These are phyloP conservation scores for Ustilago esculenta DNA, from an alignment of 1,284 basidiomycete genomes.

Conservation along the genomic window DNA sequence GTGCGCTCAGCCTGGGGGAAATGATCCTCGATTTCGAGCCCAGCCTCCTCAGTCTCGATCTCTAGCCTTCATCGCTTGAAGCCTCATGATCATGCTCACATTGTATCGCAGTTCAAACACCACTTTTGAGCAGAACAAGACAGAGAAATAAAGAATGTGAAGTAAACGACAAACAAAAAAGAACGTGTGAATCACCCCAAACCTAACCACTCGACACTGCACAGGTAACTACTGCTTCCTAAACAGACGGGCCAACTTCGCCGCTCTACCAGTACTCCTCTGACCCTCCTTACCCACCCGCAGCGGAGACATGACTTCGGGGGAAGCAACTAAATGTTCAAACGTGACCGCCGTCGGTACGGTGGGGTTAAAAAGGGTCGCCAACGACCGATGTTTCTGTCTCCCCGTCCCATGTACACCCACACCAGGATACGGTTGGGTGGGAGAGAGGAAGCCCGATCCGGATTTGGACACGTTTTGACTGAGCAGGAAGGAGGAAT, in stretches of 20 bases:
- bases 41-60: background rate
- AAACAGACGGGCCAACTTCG: slow-evolving; percentile 20
- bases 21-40: slow-evolving; percentile 3
- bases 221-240: slow-evolving; percentile 9
- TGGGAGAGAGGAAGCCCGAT: slow-evolving; percentile 23
- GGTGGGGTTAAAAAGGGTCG: slow-evolving; percentile 17
- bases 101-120: too few species aligned
- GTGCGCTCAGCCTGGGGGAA: slow-evolving; percentile 7
- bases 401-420: background rate
- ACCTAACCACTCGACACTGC: background rate
- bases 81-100: too few species aligned
- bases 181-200: background rate
- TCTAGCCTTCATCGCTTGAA: background rate
- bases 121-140: too few species aligned
- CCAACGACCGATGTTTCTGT: slow-evolving; percentile 21
- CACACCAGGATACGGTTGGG: too few species aligned
- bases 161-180: background rate
- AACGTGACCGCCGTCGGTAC: background rate
- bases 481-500: slow-evolving; percentile 31
- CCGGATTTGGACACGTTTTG: slow-evolving; percentile 28
- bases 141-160: background rate
- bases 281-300: slow-evolving; percentile 2
- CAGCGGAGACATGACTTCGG: too few species aligned
- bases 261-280: slow-evolving; percentile 4
- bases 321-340: too few species aligned